phyloP scores from a whole-genome alignment of 1,284 basidiomycete genomes.

The Papiliotrema terrestris region DNA sequence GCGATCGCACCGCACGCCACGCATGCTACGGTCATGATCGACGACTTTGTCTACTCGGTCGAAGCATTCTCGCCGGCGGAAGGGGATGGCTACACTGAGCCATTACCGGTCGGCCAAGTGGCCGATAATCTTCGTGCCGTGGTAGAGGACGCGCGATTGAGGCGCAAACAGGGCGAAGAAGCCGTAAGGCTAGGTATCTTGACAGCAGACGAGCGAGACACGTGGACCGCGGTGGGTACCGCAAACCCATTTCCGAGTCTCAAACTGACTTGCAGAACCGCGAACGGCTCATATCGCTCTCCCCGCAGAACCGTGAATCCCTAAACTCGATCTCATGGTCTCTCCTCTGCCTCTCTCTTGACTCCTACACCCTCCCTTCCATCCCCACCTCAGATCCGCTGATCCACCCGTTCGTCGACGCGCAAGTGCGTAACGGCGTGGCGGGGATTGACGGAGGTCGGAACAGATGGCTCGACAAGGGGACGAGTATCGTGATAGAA shows the following conservation, averaged over 20 bases:
- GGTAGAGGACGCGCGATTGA: slow-evolving; percentile 63
- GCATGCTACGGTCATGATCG: slow-evolving; percentile 67
- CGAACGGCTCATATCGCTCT: slow-evolving; percentile 64
- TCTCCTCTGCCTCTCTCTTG: slow-evolving; percentile 67
- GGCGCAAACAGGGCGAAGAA: slow-evolving; percentile 57
- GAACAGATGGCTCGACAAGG: slow-evolving; percentile 94
- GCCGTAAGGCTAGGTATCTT: slow-evolving; percentile 67
- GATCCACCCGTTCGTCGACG: slow-evolving; percentile 58
- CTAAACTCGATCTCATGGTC: slow-evolving; percentile 66
- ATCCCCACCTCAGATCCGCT: slow-evolving; percentile 51
- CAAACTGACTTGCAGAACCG: slow-evolving; percentile 58
- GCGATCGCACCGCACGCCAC: slow-evolving; percentile 56
- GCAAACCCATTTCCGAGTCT: neutral
- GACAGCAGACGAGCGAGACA: slow-evolving; percentile 75
- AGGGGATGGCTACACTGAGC: slow-evolving; percentile 39
- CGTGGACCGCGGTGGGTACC: slow-evolving; percentile 69
- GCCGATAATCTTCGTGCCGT: slow-evolving; percentile 65
- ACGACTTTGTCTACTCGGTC: slow-evolving; percentile 79
- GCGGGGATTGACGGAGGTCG: slow-evolving; percentile 63
- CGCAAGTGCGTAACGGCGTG: slow-evolving; percentile 74
- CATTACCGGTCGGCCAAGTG: slow-evolving; percentile 56
- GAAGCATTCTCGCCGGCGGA: slow-evolving; percentile 57
- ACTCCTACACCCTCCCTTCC: slow-evolving; percentile 51
- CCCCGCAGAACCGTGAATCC: slow-evolving; percentile 60
- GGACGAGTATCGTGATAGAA: slow-evolving; percentile 77